Evolutionary conservation across 1,284 basidiomycete genomes (phyloP), one percentile per base, ranked within the genome.

Genomic region (Ganoderma lingzhi): DNA sequence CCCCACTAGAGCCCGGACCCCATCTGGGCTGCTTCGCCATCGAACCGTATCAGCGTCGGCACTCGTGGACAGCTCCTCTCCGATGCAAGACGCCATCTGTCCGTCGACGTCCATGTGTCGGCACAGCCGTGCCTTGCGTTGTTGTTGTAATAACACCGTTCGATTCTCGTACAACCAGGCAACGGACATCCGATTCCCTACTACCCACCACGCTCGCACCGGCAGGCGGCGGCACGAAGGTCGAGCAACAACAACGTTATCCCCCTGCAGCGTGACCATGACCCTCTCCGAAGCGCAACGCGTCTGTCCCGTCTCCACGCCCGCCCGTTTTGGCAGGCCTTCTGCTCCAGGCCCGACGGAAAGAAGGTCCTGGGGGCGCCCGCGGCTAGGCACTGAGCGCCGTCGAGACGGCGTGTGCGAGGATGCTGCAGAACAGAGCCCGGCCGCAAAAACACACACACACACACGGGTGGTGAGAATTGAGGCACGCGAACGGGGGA

Each of bases 351-450:
- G 37, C 39, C 59, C 45, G 23, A 30, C 37, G 17, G 12, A 42
- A 41, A 44, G 28, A 62, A 41, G 61, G 8, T 14, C 15, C 30
- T 35, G 32, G 35, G 42, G 35, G 42, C 45, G 62, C 62, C 19
- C 32, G 35, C n/a, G 23, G 42, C 66, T 74, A 73, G 67, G 67
- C 51, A 55, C 81, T 82, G 23, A 86, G 78, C 23, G 74, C 73
- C 6, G 84, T 86, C 19, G 84, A 80, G 62, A 86, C 80, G 15
- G 81, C 82, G 76, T 86, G 84, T 41, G 84, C 84, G 61, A 86
- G 79, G 66, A 84, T 79, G 70, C 86, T 87, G 68, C 32, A 56
- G n/a, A 39, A 62, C 32, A 56, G n/a, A 39, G 45, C 30, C 32
- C 62, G 53, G 62, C 35, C 23, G 39, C 35, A 63, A 41, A 48